Evolutionary conservation across 352 stramenopile genomes (phyloP), one percentile per base, ranked within the genome.

Genomic region (Aphanomyces astaci): DNA sequence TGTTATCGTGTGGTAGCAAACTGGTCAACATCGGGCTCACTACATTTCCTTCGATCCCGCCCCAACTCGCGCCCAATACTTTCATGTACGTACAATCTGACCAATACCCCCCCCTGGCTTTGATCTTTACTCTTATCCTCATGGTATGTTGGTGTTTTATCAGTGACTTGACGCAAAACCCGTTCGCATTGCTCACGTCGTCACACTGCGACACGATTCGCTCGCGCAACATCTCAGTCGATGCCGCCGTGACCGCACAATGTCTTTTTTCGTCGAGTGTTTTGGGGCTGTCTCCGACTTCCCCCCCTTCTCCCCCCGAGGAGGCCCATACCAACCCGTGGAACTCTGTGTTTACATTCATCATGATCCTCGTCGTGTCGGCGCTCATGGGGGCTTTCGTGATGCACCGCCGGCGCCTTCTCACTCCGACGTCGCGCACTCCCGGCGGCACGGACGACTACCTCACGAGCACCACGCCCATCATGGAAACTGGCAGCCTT

Each of bases 401-500:
- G 4, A 1, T 59, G 19, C 51, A 59, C 30, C n/a, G 51, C 32
- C 51, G 51, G 30, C 51, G 51, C 32, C 27, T 59, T 10, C 30
- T 59, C 5, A 10, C 22, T 32, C 51, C 51, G 13, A 10, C 22
- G 51, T 5, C n/a, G 17, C 15, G 17, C 10, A 59, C 51, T 1
- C 27, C 51, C n/a, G 51, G 51, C 11, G 51, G n/a, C n/a, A n/a
- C 51, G 5, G 51, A 43, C 36, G 36, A 43, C 7, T 45, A 45
- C 17, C 25, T 63, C 13, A 39, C 54, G 36, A 9, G 31, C 17
- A 63, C 11, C 54, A 63, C 54, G 17, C 54, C 54, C 31, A 63
- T 63, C n/a, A 63, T 63, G 54, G 54, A 43, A 43, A n/a, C n/a
- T n/a, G 36, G 36, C 36, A 43, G n/a, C n/a, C 19, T 13, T 55